Percentiles rank a stretch among this genome's conserved stretches.
These are phyloP conservation scores for Paraconiothyrium brasiliense DNA, from an alignment of 2,329 filamentous ascomycete genomes.

Conservation along the genomic window DNA sequence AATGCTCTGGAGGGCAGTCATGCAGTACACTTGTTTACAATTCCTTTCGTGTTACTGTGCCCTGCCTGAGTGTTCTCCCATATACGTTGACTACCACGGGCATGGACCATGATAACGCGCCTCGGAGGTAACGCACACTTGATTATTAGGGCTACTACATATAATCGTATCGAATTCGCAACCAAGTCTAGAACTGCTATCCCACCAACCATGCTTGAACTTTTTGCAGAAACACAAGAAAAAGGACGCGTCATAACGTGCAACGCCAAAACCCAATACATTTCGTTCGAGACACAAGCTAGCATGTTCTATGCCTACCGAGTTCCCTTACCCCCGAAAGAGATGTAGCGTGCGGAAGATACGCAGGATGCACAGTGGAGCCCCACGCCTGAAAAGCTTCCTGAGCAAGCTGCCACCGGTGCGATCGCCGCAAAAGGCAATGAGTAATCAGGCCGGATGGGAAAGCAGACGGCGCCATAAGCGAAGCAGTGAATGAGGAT, in stretches of 20 bases:
- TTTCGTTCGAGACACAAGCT: conserved; percentile 9
- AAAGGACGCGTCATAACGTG: not conserved
- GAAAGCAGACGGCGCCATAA: not conserved
- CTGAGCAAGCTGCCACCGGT: conserved; percentile 8
- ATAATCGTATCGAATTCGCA: conserved; percentile 6
- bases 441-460: not conserved
- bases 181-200: conserved; percentile 7
- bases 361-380: conserved; percentile 7
- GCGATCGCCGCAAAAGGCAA: not conserved
- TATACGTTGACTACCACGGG: no score
- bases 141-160: not conserved
- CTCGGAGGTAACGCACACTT: not conserved
- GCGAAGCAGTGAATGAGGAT: conserved; percentile 5
- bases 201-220: not conserved
- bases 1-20: no score
- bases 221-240: conserved; percentile 1
- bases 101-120: not conserved
- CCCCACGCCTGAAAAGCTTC: not conserved
- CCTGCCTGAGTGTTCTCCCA: no score
- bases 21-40: no score
- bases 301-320: conserved; percentile 12
- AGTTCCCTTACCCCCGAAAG: conserved; percentile 1
- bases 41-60: no score
- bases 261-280: conserved; percentile 12
- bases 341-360: conserved; percentile 10